These are phyloP conservation scores for Fennellomyces sp. DNA, from an alignment of 371 early-diverging fungal genomes.

Conservation along the genomic window DNA sequence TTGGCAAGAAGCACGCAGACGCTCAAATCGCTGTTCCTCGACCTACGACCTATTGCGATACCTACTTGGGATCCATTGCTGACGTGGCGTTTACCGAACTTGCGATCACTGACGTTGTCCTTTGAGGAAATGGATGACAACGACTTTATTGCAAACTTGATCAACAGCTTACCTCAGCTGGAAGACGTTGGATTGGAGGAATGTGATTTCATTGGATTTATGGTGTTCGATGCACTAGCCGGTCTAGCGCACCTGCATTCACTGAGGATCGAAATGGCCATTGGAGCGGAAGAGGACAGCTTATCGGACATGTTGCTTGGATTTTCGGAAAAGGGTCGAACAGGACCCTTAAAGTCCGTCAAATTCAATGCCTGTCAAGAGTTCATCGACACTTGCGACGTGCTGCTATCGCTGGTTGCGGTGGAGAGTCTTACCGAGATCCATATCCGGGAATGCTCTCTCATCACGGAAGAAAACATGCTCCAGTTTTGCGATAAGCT, in stretches of 20 bases:
- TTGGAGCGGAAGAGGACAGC: conserved; percentile 1
- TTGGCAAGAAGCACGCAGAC: neutral
- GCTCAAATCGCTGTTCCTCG: neutral
- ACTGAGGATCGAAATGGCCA: neutral
- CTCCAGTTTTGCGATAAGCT: neutral
- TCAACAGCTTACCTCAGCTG: neutral
- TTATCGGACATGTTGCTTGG: neutral
- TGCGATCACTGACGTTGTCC: neutral
- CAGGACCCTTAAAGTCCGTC: neutral
- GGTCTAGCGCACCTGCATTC: neutral
- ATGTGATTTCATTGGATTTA: neutral
- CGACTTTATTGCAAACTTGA: neutral
- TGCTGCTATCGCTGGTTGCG: neutral
- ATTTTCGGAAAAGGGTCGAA: neutral
- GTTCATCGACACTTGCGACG: neutral
- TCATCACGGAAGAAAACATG: neutral
- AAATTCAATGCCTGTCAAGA: neutral
- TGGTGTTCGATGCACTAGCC: neutral
- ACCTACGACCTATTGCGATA: neutral
- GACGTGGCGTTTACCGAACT: neutral
- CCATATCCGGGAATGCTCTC: neutral
- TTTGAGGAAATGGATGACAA: neutral
- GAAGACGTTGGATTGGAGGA: neutral
- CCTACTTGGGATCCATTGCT: neutral
- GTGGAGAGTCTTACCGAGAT: neutral